These are phyloP conservation scores for Pseudomassariella vexata DNA, from an alignment of 2,329 filamentous ascomycete species.

Conservation along the genomic window DNA sequence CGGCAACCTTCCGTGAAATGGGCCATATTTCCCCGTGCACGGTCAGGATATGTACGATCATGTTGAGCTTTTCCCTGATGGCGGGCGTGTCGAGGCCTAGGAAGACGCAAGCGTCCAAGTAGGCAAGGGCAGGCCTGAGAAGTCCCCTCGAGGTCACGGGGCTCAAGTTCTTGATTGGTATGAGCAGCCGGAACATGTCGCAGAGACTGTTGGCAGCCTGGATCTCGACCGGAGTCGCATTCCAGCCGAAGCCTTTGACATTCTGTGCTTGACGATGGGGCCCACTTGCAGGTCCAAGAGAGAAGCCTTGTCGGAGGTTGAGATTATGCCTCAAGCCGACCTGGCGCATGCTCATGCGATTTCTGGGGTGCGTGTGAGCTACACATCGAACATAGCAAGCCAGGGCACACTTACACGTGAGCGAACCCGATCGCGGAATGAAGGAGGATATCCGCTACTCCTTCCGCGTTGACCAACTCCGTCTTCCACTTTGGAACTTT, in stretches of 20 bases:
- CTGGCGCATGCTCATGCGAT: slow-evolving; percentile 21
- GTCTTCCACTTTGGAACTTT: slow-evolving; percentile 32
- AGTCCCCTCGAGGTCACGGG: slow-evolving; percentile 18
- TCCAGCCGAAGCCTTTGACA: slow-evolving; percentile 24
- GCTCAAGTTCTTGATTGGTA: slow-evolving; percentile 21
- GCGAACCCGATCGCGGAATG: slow-evolving; percentile 28
- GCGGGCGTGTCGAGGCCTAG: slow-evolving; percentile 22
- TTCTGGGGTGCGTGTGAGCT: slow-evolving; percentile 10
- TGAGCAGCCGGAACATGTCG: slow-evolving; percentile 22
- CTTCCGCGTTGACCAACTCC: slow-evolving; percentile 28
- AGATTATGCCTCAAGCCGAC: slow-evolving; percentile 17
- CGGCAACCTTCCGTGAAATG: slow-evolving; percentile 26
- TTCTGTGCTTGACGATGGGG: slow-evolving; percentile 19
- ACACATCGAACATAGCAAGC: not conserved
- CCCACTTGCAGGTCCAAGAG: slow-evolving; percentile 18
- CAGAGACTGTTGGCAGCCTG: slow-evolving; percentile 25
- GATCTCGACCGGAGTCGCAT: slow-evolving; percentile 21
- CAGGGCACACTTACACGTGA: slow-evolving; percentile 25
- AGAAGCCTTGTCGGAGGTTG: slow-evolving; percentile 23
- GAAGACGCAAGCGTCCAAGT: slow-evolving; percentile 27
- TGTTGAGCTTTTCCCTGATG: slow-evolving; percentile 25
- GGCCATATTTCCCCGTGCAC: slow-evolving; percentile 27
- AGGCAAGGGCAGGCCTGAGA: slow-evolving; percentile 20
- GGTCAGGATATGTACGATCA: slow-evolving; percentile 22
- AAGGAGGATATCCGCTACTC: slow-evolving; percentile 30